Base-by-base conservation (phyloP, 2,329 filamentous ascomycete species). In the Colletotrichum sp. region DNA sequence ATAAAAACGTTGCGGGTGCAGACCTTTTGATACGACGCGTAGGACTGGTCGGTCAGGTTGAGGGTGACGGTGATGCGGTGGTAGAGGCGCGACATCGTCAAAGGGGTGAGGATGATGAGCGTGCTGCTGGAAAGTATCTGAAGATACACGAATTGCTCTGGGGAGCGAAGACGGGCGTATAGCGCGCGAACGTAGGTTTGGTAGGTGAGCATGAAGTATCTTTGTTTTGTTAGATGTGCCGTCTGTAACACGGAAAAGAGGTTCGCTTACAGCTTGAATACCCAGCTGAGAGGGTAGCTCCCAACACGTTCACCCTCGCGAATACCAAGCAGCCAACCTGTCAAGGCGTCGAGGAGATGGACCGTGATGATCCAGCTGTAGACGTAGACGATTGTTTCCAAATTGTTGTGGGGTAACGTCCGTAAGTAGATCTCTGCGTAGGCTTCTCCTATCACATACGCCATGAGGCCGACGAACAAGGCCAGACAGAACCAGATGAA, bases 401-500 rank as follows among this genome's bases (percentile, higher is more conserved):
- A 86, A 75, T 89, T 93, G 83, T 90, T 89, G 80, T 94, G 92
- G 6, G 92, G 92, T 72, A 94, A 83, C 1, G 92, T 94, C 52
- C 91, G 88, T 48, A 94, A 86, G 78, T 94, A 94, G 14, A 93
- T 90, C 84, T 94, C 92, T 18, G 92, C 92, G 81, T 94, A 94
- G 2, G 91, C 91, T 82, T 94, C 92, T 81, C 92, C 92, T 77
- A 94, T 87, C 12, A 93, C 89, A 82, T 94, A 94, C 16, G 91
- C 92, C 79, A 93, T 85, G 77, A 94, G 86, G 14, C 90, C 91
- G 58, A 93, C 89, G 66, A 87, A 89, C 28, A 94, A 85, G 5
- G 92, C 92, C 34, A 91, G 85, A 80, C 92, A 93, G 80, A 94
- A 94, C 92, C 92, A 94, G 7, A 94, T 84, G 76, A 94, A 94